Evolutionary conservation across 2,329 filamentous ascomycete genomes (phyloP).

Genomic region (Pseudopithomyces chartarum): DNA sequence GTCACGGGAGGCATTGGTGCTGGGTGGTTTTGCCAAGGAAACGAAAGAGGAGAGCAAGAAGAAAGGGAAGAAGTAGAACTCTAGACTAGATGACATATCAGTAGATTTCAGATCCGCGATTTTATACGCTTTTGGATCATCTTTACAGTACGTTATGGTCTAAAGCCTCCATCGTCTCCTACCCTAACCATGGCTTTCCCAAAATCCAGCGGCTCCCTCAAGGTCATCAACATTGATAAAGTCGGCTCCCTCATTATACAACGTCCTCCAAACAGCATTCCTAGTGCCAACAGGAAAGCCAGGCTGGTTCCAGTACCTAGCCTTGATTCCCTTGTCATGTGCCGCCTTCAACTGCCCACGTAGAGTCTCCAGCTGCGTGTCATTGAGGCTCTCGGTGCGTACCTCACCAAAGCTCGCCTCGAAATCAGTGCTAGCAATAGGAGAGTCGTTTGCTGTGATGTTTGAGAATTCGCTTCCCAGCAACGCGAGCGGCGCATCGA

Average conservation of each 20-base stretch:
- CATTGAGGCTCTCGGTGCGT: constrained; percentile 47
- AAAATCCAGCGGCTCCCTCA: constrained; percentile 51
- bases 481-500: constrained; percentile 59
- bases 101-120: background rate
- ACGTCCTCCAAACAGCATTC: constrained; percentile 55
- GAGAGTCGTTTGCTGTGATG: constrained; percentile 56
- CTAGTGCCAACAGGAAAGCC: constrained; percentile 60
- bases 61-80: constrained; percentile 39
- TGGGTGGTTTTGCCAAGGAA: constrained; percentile 71
- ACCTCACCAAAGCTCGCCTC: constrained; percentile 45
- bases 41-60: constrained; percentile 43
- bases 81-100: background rate
- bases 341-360: constrained; percentile 59
- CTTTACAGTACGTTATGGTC: background rate
- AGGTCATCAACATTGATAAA: constrained; percentile 70
- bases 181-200: constrained; percentile 34
- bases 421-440: constrained; percentile 61
- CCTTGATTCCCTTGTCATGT: constrained; percentile 61
- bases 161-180: background rate
- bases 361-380: constrained; percentile 57
- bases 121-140: background rate
- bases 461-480: constrained; percentile 50
- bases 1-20: constrained; percentile 81
- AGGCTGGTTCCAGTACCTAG: constrained; percentile 68
- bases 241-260: constrained; percentile 63